Percentiles rank a stretch among this genome's conserved stretches.
Evolutionary conservation across 1,139 yeast species (phyloP).

Genomic region (Spathaspora sp.): DNA sequence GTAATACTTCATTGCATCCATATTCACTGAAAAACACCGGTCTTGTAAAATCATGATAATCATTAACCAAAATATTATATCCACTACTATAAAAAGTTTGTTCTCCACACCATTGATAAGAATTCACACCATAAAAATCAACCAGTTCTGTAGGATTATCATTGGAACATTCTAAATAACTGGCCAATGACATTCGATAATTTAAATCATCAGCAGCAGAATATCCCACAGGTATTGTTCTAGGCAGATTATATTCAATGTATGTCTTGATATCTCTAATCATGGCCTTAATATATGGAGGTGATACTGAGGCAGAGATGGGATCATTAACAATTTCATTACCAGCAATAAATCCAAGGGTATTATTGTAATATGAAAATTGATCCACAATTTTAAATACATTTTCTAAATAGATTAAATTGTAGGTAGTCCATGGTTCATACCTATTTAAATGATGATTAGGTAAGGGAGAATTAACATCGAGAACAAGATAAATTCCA

Average conservation of each 20-base stretch:
- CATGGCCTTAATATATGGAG: slow-evolving; percentile 73
- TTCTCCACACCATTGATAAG: slow-evolving; percentile 97
- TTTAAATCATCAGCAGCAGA: slow-evolving; percentile 89
- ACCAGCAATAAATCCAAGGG: slow-evolving; percentile 92
- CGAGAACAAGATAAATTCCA: slow-evolving; percentile 86
- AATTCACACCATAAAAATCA: slow-evolving; percentile 93
- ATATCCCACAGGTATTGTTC: slow-evolving; percentile 88
- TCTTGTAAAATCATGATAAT: slow-evolving; percentile 63
- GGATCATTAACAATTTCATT: slow-evolving; percentile 87
- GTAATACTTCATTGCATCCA: slow-evolving; percentile 85
- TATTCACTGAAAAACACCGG: slow-evolving; percentile 91
- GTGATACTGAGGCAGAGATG: slow-evolving; percentile 67
- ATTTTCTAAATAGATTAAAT: slow-evolving; percentile 64
- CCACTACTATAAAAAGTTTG: slow-evolving; percentile 84
- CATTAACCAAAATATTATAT: slow-evolving; percentile 69
- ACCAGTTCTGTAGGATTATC: slow-evolving; percentile 59
- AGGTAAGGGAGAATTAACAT: slow-evolving; percentile 83
- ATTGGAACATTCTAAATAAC: slow-evolving; percentile 75
- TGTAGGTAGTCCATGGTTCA: slow-evolving; percentile 88
- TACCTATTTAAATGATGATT: slow-evolving; percentile 80
- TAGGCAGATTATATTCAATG: slow-evolving; percentile 54
- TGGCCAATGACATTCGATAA: slow-evolving; percentile 73
- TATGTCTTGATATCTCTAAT: slow-evolving; percentile 79
- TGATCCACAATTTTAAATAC: slow-evolving; percentile 80
- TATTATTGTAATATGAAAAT: slow-evolving; percentile 81